These are phyloP conservation scores for Aeschynomene evenia DNA, from an alignment of 306 rosid species.

Conservation along the genomic window DNA sequence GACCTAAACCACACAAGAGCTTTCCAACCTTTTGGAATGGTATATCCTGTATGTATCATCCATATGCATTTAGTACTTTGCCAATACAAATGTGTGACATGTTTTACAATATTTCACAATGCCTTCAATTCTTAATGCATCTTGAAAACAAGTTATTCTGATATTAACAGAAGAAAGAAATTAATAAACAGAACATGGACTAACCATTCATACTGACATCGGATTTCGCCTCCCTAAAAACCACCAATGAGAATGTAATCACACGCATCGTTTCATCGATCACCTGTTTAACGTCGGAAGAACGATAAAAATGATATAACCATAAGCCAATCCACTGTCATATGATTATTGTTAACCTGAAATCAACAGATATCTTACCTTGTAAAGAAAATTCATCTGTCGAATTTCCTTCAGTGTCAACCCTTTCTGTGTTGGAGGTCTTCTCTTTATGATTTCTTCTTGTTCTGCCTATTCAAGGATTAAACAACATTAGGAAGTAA, in stretches of 20 bases:
- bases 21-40: conserved; percentile 88
- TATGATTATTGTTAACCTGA: neutral
- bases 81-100: neutral
- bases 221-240: conserved; percentile 75
- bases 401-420: conserved; percentile 69
- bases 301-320: neutral
- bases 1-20: conserved; percentile 81
- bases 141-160: neutral
- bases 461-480: conserved; percentile 66
- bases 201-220: conserved; percentile 69
- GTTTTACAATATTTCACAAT: too few species aligned
- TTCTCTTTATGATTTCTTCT: conserved; percentile 55
- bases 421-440: conserved; percentile 64
- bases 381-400: conserved; percentile 71
- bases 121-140: neutral
- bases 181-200: conserved; percentile 18
- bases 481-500: neutral
- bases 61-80: conserved; percentile 10
- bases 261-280: conserved; percentile 86
- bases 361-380: conserved; percentile 43
- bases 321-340: neutral
- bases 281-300: conserved; percentile 42
- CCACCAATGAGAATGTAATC: conserved; percentile 70
- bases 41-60: conserved; percentile 57
- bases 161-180: conserved; percentile 9